phyloP scores from a whole-genome alignment of 1,284 basidiomycete species.

The Ceratobasidium theobromae region DNA sequence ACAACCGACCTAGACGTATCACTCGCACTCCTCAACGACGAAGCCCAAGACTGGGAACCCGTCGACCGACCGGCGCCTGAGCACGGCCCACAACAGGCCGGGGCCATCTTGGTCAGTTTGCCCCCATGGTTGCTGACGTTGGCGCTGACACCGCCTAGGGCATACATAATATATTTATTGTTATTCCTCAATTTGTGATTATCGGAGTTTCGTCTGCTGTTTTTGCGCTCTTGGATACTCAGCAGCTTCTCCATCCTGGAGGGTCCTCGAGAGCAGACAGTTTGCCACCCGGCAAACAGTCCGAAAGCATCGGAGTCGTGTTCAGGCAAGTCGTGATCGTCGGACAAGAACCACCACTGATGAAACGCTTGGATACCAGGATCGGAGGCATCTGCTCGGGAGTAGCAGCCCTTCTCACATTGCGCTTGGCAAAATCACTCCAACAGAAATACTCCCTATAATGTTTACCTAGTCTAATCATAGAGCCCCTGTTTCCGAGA shows the following conservation, averaged over 20 bases:
- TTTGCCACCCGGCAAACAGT: conserved; percentile 19
- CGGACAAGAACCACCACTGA: background rate
- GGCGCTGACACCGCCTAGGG: conserved; percentile 52
- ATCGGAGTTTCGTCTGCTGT: conserved; percentile 50
- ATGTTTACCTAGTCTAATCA: conserved; percentile 13
- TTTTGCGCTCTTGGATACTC: conserved; percentile 58
- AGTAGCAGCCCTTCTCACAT: conserved; percentile 13
- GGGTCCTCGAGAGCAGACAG: background rate
- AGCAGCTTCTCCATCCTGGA: conserved; percentile 20
- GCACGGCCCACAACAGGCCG: conserved; percentile 60
- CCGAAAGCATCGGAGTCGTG: conserved; percentile 24
- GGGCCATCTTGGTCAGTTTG: conserved; percentile 74
- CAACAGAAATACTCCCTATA: conserved; percentile 20
- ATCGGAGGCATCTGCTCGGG: conserved; percentile 27
- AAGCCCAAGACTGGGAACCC: conserved; percentile 27
- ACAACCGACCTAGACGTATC: conserved; percentile 28
- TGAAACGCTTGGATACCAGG: background rate
- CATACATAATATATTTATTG: conserved; percentile 89
- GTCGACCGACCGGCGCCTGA: background rate
- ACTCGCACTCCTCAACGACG: conserved; percentile 17
- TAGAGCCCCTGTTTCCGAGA: background rate
- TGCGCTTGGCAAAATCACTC: conserved; percentile 26
- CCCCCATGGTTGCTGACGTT: conserved; percentile 10
- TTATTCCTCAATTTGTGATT: conserved; percentile 59
- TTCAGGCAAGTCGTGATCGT: conserved; percentile 13